Percentiles rank a stretch among this genome's conserved stretches.
These are phyloP conservation scores for Spinellus fusiger DNA, from an alignment of 192 early-diverging fungal genomes.

Conservation along the genomic window DNA sequence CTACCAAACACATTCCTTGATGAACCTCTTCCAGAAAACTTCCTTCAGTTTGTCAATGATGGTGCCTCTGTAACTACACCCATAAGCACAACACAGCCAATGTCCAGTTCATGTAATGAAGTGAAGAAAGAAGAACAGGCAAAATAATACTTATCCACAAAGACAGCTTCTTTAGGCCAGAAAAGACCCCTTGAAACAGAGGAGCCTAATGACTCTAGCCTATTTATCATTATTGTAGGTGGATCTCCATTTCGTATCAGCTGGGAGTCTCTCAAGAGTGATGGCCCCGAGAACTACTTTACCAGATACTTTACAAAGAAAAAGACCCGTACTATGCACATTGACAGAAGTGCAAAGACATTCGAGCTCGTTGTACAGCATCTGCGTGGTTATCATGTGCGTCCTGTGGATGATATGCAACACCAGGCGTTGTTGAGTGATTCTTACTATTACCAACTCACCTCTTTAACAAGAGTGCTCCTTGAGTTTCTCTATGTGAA, in stretches of 20 bases:
- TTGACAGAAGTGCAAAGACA: constrained; percentile 47
- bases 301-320: constrained; percentile 9
- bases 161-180: not conserved
- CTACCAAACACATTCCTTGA: not conserved
- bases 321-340: constrained; percentile 27
- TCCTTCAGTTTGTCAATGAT: constrained; percentile 9
- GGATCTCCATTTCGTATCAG: constrained; percentile 20
- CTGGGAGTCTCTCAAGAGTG: constrained; percentile 33
- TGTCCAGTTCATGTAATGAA: not conserved
- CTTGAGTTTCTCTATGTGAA: constrained; percentile 42
- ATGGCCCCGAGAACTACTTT: constrained; percentile 44
- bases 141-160: not conserved
- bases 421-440: constrained; percentile 38
- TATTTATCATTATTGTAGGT: constrained; percentile 29
- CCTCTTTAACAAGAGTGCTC: constrained; percentile 28
- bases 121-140: not conserved
- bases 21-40: constrained; percentile 5
- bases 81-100: not conserved
- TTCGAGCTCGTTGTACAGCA: constrained; percentile 49
- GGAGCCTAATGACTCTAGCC: constrained; percentile 15
- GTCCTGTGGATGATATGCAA: constrained; percentile 37
- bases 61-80: too few species aligned
- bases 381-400: constrained; percentile 48
- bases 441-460: constrained; percentile 39
- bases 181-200: not conserved